A percentile compares a stretch with the other conserved stretches of the same genome.
phyloP scores from a whole-genome alignment of 2,329 filamentous ascomycete genomes.

The Colletotrichum sp. region DNA sequence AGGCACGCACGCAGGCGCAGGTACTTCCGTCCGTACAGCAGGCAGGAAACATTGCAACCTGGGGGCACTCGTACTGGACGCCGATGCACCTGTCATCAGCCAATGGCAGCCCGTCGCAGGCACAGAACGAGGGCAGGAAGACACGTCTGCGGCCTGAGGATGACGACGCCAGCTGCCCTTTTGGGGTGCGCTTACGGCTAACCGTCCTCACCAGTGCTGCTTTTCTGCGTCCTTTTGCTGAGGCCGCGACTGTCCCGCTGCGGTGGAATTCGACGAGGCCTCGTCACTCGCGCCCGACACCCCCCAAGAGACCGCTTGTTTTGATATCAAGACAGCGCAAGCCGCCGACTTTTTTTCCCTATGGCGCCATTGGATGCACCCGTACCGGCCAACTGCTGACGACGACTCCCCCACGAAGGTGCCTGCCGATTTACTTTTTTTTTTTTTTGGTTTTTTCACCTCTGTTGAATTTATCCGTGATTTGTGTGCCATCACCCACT shows the following conservation, averaged over 20 bases:
- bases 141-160: constrained; percentile 17
- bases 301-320: neutral
- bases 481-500: neutral
- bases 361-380: neutral
- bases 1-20: neutral
- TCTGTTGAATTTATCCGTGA: neutral
- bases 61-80: neutral
- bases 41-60: neutral
- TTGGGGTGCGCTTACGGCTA: neutral
- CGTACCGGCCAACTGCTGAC: constrained; percentile 4
- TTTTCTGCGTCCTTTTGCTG: neutral
- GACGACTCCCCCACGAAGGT: constrained; percentile 2
- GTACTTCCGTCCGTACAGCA: neutral
- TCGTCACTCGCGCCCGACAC: constrained; percentile 6
- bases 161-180: constrained; percentile 20
- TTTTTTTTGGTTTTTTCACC: neutral
- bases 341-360: neutral
- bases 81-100: neutral
- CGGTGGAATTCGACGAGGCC: neutral
- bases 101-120: neutral
- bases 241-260: neutral
- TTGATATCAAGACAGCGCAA: neutral
- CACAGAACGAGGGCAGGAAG: neutral
- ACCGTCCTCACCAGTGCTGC: neutral
- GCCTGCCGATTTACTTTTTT: neutral